A percentile compares a stretch with the other conserved stretches of the same genome.
Conservation (phyloP, 2,329 filamentous ascomycete species). For the Cordyceps sp. region DNA sequence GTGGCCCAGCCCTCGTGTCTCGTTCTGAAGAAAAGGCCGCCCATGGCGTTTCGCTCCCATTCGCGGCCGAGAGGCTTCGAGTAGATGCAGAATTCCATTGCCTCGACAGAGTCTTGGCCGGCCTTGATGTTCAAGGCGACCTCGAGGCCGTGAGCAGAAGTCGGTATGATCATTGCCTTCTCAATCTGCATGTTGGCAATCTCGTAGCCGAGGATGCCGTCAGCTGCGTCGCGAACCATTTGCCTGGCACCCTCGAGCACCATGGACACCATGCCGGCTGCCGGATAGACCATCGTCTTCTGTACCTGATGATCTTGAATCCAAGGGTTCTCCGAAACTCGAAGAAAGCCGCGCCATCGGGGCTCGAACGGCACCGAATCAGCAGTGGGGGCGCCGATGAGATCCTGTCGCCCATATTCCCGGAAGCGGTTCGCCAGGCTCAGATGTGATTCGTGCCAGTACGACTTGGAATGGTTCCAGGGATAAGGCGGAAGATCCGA, state of each 20-base stretch:
- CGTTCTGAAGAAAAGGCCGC: constrained; percentile 13
- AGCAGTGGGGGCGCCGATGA: constrained; percentile 28
- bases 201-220: constrained; percentile 19
- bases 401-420: constrained; percentile 27
- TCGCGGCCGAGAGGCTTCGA: constrained; percentile 22
- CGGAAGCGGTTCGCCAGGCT: constrained; percentile 26
- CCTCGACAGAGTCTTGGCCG: constrained; percentile 1
- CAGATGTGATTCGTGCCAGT: constrained; percentile 36
- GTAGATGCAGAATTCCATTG: constrained; percentile 24
- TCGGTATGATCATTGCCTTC: constrained; percentile 33
- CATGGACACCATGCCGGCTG: constrained; percentile 32
- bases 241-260: constrained; percentile 28
- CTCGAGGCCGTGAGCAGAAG: constrained; percentile 29
- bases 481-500: constrained; percentile 32
- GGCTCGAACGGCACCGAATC: constrained; percentile 28
- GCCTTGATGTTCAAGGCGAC: constrained; percentile 27
- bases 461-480: constrained; percentile 34
- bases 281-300: constrained; percentile 32
- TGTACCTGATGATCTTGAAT: constrained; percentile 33
- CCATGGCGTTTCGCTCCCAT: constrained; percentile 27
- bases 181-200: constrained; percentile 28
- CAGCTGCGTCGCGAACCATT: constrained; percentile 9
- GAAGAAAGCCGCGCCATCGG: constrained; percentile 31
- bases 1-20: constrained; percentile 6
- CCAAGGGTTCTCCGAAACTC: constrained; percentile 33